Evolutionary conservation across 805 yeast species (phyloP), one percentile per base, ranked within the genome.

Genomic region (Wickerhamomyces ciferrii): DNA sequence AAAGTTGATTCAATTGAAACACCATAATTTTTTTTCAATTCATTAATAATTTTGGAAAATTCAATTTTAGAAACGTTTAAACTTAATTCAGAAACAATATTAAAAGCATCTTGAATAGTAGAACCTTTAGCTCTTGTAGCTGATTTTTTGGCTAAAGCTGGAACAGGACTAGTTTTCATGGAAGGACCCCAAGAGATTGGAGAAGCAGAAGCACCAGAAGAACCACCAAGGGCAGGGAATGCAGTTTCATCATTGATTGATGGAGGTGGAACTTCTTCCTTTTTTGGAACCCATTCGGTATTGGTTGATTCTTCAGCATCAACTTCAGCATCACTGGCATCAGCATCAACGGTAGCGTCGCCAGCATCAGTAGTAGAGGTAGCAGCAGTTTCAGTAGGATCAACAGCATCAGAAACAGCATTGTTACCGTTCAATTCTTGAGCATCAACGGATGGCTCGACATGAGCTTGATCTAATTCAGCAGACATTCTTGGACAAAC

Each of bases 1-100:
- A 88, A 72, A 45, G 96, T 87, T 46, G 95, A 85, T 63, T 90
- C 96, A 51, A 90, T 79, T 50, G 80, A 78, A 46, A 90, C 87
- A 41, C 74, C 68, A 50, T 82, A 74, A 32, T 71, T 66, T 48
- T 79, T 68, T 66, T 84, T 84, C 58, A 87, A 76, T 42, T 76
- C 68, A 42, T 78, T 72, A 51, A 89, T 70, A 51, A 87, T 76
- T 60, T 83, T 83, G 56, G 83, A 74, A 50, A 87, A 79, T 54
- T 86, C 94, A 20, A 81, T 72, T 55, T 83, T 81, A 41, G 76
- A 65, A 25, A 84, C 74, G 45, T 78, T 74, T 60, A 81, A 65
- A 62, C 87, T 92, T 52, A 84, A 83, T 45, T 79, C 82, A 46
- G 78, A 75, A 56, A 79, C 83, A 58, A 91, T 75, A 43, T 87